A percentile compares a stretch with the other conserved stretches of the same genome.
phyloP scores from a whole-genome alignment of 345 rosid genomes.

The Pugionium cornutum region DNA sequence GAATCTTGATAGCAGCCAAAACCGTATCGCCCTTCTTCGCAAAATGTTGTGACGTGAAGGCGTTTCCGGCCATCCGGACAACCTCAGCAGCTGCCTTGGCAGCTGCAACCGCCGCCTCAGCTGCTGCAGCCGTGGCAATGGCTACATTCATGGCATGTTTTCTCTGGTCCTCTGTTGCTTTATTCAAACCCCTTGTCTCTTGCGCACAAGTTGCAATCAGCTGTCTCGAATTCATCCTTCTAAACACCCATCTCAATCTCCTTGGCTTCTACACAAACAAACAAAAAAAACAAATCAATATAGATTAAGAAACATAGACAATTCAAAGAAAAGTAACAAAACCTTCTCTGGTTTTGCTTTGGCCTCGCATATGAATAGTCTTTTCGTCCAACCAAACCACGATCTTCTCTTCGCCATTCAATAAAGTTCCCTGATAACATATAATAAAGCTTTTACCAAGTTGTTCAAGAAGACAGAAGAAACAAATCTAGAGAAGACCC shows the following conservation, averaged over 20 bases:
- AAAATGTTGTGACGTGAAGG: conserved; percentile 44
- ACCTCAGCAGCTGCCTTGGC: conserved; percentile 94
- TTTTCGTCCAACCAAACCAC: conserved; percentile 70
- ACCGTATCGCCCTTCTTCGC: conserved; percentile 35
- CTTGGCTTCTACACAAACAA: conserved; percentile 45
- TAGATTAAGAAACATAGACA: too few relatives aligned
- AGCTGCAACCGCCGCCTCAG: conserved; percentile 87
- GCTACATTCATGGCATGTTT: conserved; percentile 82
- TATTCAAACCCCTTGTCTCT: conserved; percentile 45
- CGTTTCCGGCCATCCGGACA: conserved; percentile 56
- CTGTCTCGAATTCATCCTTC: conserved; percentile 54
- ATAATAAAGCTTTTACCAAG: too few relatives aligned
- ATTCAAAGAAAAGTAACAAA: neutral
- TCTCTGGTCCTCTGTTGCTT: conserved; percentile 72
- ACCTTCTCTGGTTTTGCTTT: conserved; percentile 63
- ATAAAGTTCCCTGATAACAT: conserved; percentile 20
- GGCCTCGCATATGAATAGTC: conserved; percentile 53
- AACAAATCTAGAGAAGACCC: neutral
- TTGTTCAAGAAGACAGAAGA: conserved; percentile 11
- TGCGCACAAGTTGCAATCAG: conserved; percentile 46
- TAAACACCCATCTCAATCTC: conserved; percentile 56
- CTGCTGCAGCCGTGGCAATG: conserved; percentile 82
- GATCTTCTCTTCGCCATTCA: conserved; percentile 61
- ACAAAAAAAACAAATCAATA: neutral
- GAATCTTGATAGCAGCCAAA: conserved; percentile 72